These are phyloP conservation scores for Datura wrightii DNA, from an alignment of 257 asterid genomes.

Conservation along the genomic window DNA sequence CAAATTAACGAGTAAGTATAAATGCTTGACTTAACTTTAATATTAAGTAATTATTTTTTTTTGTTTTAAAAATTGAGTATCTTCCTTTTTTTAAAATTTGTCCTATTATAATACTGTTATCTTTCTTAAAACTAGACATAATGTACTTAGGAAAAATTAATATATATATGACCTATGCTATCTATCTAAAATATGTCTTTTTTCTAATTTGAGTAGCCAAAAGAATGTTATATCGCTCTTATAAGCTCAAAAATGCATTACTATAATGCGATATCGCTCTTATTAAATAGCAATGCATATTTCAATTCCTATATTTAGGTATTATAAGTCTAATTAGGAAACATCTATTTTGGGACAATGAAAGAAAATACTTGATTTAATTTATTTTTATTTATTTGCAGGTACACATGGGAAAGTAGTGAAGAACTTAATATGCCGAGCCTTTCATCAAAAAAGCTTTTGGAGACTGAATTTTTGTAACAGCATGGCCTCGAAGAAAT, in stretches of 20 bases:
- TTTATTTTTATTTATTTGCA: neutral
- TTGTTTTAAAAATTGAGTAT: neutral
- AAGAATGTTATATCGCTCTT: neutral
- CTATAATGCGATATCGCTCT: no score
- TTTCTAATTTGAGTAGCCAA: neutral
- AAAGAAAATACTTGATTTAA: neutral
- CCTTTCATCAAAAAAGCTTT: conserved; percentile 53
- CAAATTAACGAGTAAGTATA: conserved; percentile 38
- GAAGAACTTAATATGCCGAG: conserved; percentile 35
- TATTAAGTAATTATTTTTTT: neutral
- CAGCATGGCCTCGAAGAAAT: conserved; percentile 62
- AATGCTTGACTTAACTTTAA: neutral
- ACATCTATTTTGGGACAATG: neutral
- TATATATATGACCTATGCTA: neutral
- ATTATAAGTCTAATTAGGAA: neutral
- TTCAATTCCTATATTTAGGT: neutral
- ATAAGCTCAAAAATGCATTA: no score
- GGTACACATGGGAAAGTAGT: conserved; percentile 46
- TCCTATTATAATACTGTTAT: neutral
- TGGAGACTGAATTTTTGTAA: conserved; percentile 54
- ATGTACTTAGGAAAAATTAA: neutral
- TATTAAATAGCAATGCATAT: no score
- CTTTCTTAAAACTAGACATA: neutral
- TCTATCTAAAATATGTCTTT: no score
- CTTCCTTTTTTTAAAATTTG: neutral